Evolutionary conservation across 2,329 filamentous ascomycete genomes (phyloP).

Genomic region (Calonectria naviculata): DNA sequence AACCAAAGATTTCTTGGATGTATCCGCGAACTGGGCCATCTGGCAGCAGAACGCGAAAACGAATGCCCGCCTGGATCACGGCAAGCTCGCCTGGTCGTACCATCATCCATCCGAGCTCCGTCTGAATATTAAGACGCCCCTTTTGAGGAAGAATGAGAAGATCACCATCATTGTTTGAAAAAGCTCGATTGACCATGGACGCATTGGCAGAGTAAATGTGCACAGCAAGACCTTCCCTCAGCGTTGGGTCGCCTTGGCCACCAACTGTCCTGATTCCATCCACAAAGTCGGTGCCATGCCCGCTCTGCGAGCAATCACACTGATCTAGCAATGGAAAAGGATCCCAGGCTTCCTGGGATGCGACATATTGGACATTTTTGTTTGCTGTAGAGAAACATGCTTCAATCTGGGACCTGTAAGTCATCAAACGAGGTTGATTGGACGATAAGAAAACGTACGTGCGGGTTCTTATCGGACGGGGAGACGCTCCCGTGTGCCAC

Average conservation of each 20-base stretch:
- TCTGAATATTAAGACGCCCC: slow-evolving; percentile 74
- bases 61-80: slow-evolving; percentile 71
- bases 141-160: slow-evolving; percentile 75
- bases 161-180: slow-evolving; percentile 71
- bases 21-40: slow-evolving; percentile 74
- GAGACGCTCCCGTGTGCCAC: slow-evolving; percentile 39
- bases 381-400: slow-evolving; percentile 59
- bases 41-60: slow-evolving; percentile 73
- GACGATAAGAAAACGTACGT: slow-evolving; percentile 2
- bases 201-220: slow-evolving; percentile 17
- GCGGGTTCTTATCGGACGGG: slow-evolving; percentile 2
- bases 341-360: slow-evolving; percentile 61
- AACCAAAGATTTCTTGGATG: slow-evolving; percentile 78
- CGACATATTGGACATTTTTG: slow-evolving; percentile 54
- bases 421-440: slow-evolving; percentile 20
- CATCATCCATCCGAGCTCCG: slow-evolving; percentile 72
- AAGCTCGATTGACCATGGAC: slow-evolving; percentile 56
- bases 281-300: slow-evolving; percentile 50
- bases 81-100: slow-evolving; percentile 75
- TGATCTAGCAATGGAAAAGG: slow-evolving; percentile 48
- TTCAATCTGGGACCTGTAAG: slow-evolving; percentile 40
- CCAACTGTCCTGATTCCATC: slow-evolving; percentile 58
- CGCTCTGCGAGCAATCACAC: neutral
- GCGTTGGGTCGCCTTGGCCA: slow-evolving; percentile 58
- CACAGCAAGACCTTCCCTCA: slow-evolving; percentile 41